phyloP scores from a whole-genome alignment of 2,329 filamentous ascomycete genomes.

The Thielaviopsis musarum region DNA sequence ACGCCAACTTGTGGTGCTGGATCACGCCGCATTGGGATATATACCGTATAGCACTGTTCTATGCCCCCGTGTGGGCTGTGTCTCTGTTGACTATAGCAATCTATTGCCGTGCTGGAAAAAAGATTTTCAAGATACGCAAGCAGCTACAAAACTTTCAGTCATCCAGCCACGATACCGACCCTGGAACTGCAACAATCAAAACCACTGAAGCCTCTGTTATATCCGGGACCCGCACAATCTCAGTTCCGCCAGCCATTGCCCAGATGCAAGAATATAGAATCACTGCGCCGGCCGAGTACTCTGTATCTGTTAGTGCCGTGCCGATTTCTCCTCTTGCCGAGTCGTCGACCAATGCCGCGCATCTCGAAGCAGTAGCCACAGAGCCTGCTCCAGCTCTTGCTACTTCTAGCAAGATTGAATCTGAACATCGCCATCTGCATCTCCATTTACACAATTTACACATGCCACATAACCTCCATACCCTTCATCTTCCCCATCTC shows the following conservation, averaged over 20 bases:
- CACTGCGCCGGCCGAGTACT: conserved; percentile 37
- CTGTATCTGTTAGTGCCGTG: conserved; percentile 45
- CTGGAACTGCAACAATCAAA: conserved; percentile 27
- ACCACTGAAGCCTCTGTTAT: conserved; percentile 40
- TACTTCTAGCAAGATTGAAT: conserved; percentile 26
- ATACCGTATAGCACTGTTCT: conserved; percentile 54
- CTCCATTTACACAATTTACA: neutral
- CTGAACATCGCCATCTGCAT: conserved; percentile 24
- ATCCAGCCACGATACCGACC: conserved; percentile 24
- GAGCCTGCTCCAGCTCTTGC: conserved; percentile 28
- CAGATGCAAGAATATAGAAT: conserved; percentile 13
- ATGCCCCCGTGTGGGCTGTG: conserved; percentile 40
- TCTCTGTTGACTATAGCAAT: conserved; percentile 13
- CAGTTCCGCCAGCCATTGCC: too few relatives aligned
- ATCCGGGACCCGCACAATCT: conserved; percentile 20
- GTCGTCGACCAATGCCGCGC: conserved; percentile 52
- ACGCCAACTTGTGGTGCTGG: conserved; percentile 69
- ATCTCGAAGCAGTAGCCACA: conserved; percentile 55
- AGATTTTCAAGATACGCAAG: conserved; percentile 45
- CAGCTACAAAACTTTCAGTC: conserved; percentile 31
- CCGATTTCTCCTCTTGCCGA: conserved; percentile 46
- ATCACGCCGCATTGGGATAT: conserved; percentile 44
- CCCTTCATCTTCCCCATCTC: neutral
- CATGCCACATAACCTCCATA: neutral
- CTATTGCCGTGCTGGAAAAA: conserved; percentile 33